Conservation (phyloP, 345 rosid genomes). For the Lumnitzera littorea region DNA sequence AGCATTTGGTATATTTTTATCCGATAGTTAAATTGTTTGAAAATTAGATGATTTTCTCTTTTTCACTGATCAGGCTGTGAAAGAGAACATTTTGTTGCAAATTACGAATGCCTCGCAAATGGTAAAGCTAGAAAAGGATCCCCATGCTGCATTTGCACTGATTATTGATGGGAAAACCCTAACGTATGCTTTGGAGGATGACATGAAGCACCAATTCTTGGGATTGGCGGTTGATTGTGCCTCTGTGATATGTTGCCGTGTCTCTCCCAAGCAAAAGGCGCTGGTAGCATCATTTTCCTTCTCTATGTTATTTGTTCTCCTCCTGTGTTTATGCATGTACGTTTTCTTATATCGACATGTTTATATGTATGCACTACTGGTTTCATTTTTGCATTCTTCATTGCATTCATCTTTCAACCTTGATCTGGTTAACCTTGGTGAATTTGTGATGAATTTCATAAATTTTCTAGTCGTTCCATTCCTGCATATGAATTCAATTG, state of each 20-base stretch:
- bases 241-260: conserved; percentile 97
- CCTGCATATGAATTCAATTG: background rate
- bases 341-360: too few relatives aligned
- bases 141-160: conserved; percentile 93
- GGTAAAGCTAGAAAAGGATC: conserved; percentile 92
- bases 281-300: conserved; percentile 41
- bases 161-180: conserved; percentile 93
- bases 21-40: conserved; percentile 9
- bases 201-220: conserved; percentile 76
- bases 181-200: conserved; percentile 76
- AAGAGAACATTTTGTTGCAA: conserved; percentile 67
- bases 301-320: background rate
- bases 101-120: conserved; percentile 73
- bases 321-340: background rate
- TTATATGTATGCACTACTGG: too few relatives aligned
- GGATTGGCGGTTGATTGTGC: conserved; percentile 89
- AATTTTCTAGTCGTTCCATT: too few relatives aligned
- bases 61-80: conserved; percentile 46
- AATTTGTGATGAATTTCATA: too few relatives aligned
- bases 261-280: conserved; percentile 99
- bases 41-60: conserved; percentile 19
- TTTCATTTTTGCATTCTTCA: too few relatives aligned
- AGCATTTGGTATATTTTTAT: conserved; percentile 6
- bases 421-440: too few relatives aligned
- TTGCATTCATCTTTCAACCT: too few relatives aligned